Conservation (phyloP, 2,329 filamentous ascomycete genomes). For the Cordyceps pruinosa region DNA sequence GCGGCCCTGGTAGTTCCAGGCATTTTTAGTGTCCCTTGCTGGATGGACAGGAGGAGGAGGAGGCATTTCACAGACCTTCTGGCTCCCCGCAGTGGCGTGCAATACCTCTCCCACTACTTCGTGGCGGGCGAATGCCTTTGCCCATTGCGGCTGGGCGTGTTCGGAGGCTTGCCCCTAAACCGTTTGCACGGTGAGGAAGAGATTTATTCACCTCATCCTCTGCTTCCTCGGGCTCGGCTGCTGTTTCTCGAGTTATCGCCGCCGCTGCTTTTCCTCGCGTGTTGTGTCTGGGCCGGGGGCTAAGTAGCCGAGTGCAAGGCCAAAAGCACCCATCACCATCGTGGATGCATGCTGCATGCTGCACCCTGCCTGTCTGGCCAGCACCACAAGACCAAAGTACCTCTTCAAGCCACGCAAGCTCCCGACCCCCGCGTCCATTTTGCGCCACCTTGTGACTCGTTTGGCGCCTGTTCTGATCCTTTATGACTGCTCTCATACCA, state of each 20-base stretch:
- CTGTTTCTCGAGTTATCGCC: too few species aligned
- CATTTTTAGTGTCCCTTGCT: neutral
- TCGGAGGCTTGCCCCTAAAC: neutral
- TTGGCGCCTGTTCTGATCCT: neutral
- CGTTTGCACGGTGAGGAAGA: neutral
- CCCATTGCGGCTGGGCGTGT: slow-evolving; percentile 4
- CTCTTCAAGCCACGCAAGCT: neutral
- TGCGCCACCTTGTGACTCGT: slow-evolving; percentile 2
- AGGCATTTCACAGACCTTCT: neutral
- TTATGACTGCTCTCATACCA: neutral
- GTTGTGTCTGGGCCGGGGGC: too few species aligned
- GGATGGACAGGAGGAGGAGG: neutral
- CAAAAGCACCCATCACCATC: too few species aligned
- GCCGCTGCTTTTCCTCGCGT: too few species aligned
- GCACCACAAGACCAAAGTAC: slow-evolving; percentile 2
- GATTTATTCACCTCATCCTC: neutral
- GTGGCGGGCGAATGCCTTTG: neutral
- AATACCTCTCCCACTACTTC: too few species aligned
- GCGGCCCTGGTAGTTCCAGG: neutral
- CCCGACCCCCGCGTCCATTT: neutral
- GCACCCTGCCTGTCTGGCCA: neutral
- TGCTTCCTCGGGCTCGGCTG: neutral
- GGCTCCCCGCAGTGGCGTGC: neutral
- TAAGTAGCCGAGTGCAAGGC: too few species aligned
- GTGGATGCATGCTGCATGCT: neutral